A percentile compares a stretch with the other conserved stretches of the same genome.
Evolutionary conservation across 306 rosid species (phyloP).

Genomic region (Senna siamea): DNA sequence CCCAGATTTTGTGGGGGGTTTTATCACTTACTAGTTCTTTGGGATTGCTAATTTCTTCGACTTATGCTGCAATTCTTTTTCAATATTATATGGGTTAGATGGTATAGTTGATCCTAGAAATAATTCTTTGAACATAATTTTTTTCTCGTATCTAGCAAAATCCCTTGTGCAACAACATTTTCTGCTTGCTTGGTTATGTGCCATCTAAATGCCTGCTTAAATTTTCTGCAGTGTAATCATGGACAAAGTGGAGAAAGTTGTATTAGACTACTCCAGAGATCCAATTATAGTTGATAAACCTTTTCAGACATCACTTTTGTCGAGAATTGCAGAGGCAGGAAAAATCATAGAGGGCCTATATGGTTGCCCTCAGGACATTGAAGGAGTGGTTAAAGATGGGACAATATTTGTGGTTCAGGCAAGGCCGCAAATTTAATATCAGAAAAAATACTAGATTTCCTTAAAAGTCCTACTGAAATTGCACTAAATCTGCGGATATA

Average conservation of each 20-base stretch:
- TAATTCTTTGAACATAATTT: background rate
- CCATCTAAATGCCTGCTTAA: background rate
- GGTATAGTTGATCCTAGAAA: too few relatives aligned
- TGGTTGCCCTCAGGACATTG: slow-evolving; percentile 53
- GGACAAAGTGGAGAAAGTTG: slow-evolving; percentile 45
- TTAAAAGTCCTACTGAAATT: slow-evolving; percentile 4
- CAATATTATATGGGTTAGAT: too few relatives aligned
- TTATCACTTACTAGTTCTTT: background rate
- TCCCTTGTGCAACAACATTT: background rate
- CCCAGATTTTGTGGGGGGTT: background rate
- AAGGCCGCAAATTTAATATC: slow-evolving; percentile 37
- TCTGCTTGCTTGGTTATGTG: background rate
- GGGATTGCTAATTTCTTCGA: background rate
- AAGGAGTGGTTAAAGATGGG: slow-evolving; percentile 53
- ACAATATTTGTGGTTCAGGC: slow-evolving; percentile 37
- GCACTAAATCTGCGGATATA: too few relatives aligned
- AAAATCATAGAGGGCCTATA: slow-evolving; percentile 38
- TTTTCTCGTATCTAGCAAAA: background rate
- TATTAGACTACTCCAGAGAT: slow-evolving; percentile 45
- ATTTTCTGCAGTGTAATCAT: slow-evolving; percentile 39
- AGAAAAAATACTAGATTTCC: background rate
- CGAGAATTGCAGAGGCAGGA: slow-evolving; percentile 47
- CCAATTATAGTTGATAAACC: slow-evolving; percentile 35
- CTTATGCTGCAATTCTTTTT: background rate
- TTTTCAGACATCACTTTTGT: slow-evolving; percentile 37